phyloP scores from a whole-genome alignment of 805 yeast genomes.

The Hanseniaspora occidentalis region DNA sequence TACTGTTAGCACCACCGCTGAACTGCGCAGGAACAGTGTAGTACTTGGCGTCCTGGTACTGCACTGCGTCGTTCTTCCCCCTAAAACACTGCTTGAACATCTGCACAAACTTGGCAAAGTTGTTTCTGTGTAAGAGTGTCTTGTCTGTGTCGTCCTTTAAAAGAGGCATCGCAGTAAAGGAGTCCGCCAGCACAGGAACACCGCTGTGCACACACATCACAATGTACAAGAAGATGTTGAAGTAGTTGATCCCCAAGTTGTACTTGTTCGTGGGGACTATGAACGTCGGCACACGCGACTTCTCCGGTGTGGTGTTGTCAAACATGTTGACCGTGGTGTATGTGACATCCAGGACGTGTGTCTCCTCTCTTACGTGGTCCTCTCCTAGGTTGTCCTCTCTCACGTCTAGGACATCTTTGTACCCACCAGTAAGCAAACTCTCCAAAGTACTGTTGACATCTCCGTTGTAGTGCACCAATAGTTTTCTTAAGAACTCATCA shows the following conservation, averaged over 20 bases:
- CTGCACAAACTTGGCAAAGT: not conserved
- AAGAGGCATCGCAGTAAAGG: no score
- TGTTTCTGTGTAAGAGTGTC: not conserved
- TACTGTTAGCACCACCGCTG: no score
- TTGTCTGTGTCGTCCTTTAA: no score
- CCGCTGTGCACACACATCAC: not conserved
- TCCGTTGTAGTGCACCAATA: not conserved
- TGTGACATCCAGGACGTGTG: no score
- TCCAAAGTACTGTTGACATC: not conserved
- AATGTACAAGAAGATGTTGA: not conserved
- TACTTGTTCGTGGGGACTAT: not conserved
- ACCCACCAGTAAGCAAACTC: not conserved
- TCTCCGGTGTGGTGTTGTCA: no score
- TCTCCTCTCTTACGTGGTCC: not conserved
- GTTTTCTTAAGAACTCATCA: not conserved
- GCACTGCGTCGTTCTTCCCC: no score
- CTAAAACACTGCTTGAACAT: no score
- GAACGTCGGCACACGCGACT: not conserved
- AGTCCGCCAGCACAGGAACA: no score
- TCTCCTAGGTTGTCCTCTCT: not conserved
- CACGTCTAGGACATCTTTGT: not conserved
- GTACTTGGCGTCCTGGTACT: conserved; percentile 37
- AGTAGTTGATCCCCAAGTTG: not conserved
- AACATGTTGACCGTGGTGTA: not conserved
- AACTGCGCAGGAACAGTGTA: conserved; percentile 20